phyloP scores from a whole-genome alignment of 78 protist genomes.

The Dictyostelium purpureum region DNA sequence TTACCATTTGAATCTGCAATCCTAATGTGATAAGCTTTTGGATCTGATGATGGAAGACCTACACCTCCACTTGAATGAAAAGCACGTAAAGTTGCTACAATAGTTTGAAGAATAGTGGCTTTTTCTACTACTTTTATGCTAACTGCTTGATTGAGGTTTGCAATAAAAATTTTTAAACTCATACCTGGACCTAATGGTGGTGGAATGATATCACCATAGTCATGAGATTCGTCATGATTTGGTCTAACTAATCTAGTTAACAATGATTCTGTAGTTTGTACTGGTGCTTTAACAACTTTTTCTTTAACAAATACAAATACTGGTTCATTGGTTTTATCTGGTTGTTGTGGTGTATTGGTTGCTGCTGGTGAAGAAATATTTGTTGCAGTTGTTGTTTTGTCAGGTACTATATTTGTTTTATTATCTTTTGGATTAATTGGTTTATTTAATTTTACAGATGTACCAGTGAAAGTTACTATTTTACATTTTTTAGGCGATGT shows the following conservation, averaged over 20 bases:
- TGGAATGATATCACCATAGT: constrained; percentile 61
- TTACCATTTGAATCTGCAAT: constrained; percentile 58
- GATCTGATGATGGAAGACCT: constrained; percentile 7
- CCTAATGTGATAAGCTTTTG: constrained; percentile 55
- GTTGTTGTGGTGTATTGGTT: constrained; percentile 14
- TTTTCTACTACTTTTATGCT: constrained; percentile 51
- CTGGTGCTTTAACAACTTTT: not conserved
- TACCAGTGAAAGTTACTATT: constrained; percentile 74
- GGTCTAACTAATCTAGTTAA: constrained; percentile 58
- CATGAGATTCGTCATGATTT: not conserved
- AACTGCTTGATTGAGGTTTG: not conserved
- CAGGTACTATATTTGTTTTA: not conserved
- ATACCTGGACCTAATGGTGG: constrained; percentile 48
- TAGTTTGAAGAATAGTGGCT: constrained; percentile 61
- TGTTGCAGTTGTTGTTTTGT: not conserved
- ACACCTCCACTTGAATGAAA: not conserved
- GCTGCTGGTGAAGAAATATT: not conserved
- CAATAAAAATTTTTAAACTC: constrained; percentile 21
- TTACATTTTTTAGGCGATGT: constrained; percentile 49
- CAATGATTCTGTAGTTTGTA: not conserved
- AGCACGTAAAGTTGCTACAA: constrained; percentile 23
- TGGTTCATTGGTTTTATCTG: constrained; percentile 19
- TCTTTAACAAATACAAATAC: constrained; percentile 63
- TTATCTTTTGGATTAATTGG: not conserved
- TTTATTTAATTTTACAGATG: constrained; percentile 52